Conservation (phyloP, 192 early-diverging fungal species). For the Kappamyces sp. region DNA sequence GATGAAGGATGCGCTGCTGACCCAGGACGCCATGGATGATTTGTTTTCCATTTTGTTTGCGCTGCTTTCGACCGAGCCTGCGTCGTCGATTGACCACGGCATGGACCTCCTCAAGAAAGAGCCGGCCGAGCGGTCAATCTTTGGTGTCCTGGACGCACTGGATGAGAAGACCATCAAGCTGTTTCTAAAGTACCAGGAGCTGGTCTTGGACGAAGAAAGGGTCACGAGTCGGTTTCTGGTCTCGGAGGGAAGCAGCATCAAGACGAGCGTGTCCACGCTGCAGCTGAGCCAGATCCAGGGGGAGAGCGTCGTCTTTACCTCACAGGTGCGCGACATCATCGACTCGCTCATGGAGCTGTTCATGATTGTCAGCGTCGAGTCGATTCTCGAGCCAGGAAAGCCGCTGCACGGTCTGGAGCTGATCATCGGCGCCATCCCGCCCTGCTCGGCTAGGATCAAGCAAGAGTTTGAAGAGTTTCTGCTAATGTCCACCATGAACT, state of each 20-base stretch:
- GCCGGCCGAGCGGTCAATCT: too few species aligned
- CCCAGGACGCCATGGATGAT: conserved; percentile 44
- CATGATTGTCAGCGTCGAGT: conserved; percentile 47
- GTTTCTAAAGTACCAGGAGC: too few species aligned
- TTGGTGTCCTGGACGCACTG: too few species aligned
- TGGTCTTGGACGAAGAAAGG: too few species aligned
- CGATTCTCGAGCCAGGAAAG: conserved; percentile 46
- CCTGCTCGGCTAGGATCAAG: not conserved
- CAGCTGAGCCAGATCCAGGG: too few species aligned
- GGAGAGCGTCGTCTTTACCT: too few species aligned
- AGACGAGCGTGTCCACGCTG: too few species aligned
- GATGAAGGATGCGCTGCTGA: conserved; percentile 45
- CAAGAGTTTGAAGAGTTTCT: conserved; percentile 6
- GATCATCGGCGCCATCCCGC: conserved; percentile 25
- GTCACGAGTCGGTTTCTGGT: too few species aligned
- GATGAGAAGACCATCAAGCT: too few species aligned
- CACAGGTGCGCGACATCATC: too few species aligned
- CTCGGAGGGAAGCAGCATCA: too few species aligned
- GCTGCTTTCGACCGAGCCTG: conserved; percentile 37
- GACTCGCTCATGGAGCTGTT: conserved; percentile 45
- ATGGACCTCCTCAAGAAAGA: conserved; percentile 5
- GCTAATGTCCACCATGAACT: conserved; percentile 8
- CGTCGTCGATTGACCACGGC: conserved; percentile 1
- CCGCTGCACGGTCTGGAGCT: conserved; percentile 34
- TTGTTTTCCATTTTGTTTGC: conserved; percentile 50